phyloP scores from a whole-genome alignment of 257 asterid genomes.

The Echium plantagineum region DNA sequence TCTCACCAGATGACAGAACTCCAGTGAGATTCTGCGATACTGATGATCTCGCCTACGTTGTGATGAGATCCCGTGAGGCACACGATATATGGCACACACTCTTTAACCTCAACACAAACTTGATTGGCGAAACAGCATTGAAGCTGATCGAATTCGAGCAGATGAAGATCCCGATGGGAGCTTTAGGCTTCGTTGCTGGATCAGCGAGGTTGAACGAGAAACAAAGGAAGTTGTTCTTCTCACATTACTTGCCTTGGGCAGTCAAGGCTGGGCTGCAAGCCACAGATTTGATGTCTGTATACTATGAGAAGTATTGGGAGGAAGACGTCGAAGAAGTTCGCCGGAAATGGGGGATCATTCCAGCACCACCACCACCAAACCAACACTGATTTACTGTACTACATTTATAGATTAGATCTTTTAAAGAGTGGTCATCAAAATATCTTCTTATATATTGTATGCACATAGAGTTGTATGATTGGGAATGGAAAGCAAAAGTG shows the following conservation, averaged over 20 bases:
- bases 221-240: conserved; percentile 73
- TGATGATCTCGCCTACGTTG: conserved; percentile 80
- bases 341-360: conserved; percentile 57
- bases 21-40: conserved; percentile 93
- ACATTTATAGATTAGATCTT: too few relatives aligned
- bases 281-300: conserved; percentile 77
- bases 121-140: conserved; percentile 82
- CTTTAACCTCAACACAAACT: conserved; percentile 75
- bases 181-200: conserved; percentile 71
- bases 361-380: conserved; percentile 57
- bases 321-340: conserved; percentile 90
- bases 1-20: conserved; percentile 89
- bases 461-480: too few relatives aligned
- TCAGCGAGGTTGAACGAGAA: conserved; percentile 62
- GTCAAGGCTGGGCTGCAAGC: conserved; percentile 66
- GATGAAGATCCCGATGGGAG: conserved; percentile 91
- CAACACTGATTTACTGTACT: neutral
- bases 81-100: conserved; percentile 96
- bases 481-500: too few relatives aligned
- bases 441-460: too few relatives aligned
- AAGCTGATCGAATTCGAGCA: conserved; percentile 93
- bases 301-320: conserved; percentile 72
- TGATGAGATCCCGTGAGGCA: conserved; percentile 96
- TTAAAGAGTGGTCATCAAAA: too few relatives aligned
- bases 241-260: conserved; percentile 95